phyloP scores from a whole-genome alignment of 2,329 filamentous ascomycete genomes.

The Cladosporium austrohemisphaericum region DNA sequence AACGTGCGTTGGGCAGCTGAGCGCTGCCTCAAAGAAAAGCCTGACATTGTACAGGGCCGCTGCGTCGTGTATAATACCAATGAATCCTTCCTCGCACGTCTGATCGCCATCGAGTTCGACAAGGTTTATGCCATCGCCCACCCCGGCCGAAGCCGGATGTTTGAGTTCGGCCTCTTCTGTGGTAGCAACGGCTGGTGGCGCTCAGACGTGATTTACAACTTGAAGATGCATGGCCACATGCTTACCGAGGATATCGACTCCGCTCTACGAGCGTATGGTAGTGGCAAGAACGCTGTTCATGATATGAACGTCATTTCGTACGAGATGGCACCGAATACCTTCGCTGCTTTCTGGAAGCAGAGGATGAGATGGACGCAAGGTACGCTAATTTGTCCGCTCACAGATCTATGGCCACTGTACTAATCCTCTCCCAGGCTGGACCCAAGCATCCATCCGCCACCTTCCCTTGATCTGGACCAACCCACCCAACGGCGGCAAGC shows the following conservation, averaged over 20 bases:
- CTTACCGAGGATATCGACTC: slow-evolving; percentile 51
- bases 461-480: slow-evolving; percentile 42
- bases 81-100: slow-evolving; percentile 42
- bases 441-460: slow-evolving; percentile 46
- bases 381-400: no score
- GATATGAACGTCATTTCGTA: slow-evolving; percentile 49
- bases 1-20: slow-evolving; percentile 48
- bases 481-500: slow-evolving; percentile 35
- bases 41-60: slow-evolving; percentile 49
- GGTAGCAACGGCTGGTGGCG: slow-evolving; percentile 51
- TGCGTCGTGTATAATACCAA: slow-evolving; percentile 49
- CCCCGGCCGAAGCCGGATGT: slow-evolving; percentile 46
- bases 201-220: slow-evolving; percentile 40
- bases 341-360: slow-evolving; percentile 48
- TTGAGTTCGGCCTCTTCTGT: slow-evolving; percentile 48
- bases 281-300: slow-evolving; percentile 44
- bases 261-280: slow-evolving; percentile 43
- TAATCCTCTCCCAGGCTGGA: slow-evolving; percentile 37
- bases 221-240: slow-evolving; percentile 51
- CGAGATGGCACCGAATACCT: slow-evolving; percentile 46
- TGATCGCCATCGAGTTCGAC: slow-evolving; percentile 51
- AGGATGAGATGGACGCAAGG: slow-evolving; percentile 48
- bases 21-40: slow-evolving; percentile 42
- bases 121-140: slow-evolving; percentile 52
- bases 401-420: no score